Evolutionary conservation across 2,329 filamentous ascomycete genomes (phyloP).

Genomic region (Arthrobotrys sphaeroides): DNA sequence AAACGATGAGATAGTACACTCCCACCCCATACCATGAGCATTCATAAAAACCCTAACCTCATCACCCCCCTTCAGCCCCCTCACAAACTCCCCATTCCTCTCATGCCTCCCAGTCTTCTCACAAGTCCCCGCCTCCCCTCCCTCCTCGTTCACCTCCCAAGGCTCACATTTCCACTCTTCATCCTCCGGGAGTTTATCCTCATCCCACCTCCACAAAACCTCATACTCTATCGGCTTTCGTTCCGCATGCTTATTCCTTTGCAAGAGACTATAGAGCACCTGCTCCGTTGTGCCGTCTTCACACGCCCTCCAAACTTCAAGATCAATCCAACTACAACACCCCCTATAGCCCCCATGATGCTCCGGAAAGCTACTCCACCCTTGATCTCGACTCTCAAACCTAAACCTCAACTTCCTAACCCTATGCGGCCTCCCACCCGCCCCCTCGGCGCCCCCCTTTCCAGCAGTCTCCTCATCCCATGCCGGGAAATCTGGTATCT

Average conservation of each 20-base stretch:
- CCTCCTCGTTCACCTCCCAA: neutral
- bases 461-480: slow-evolving; percentile 23
- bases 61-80: slow-evolving; percentile 35
- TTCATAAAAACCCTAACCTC: slow-evolving; percentile 52
- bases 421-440: slow-evolving; percentile 22
- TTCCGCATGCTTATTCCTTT: slow-evolving; percentile 25
- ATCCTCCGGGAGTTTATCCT: slow-evolving; percentile 18
- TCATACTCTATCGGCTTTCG: slow-evolving; percentile 1
- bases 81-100: slow-evolving; percentile 29
- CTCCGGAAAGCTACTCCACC: slow-evolving; percentile 32
- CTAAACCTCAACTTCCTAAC: slow-evolving; percentile 33
- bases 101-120: neutral
- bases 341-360: slow-evolving; percentile 13
- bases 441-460: slow-evolving; percentile 20
- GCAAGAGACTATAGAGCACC: neutral
- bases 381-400: slow-evolving; percentile 29
- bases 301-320: slow-evolving; percentile 30
- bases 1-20: slow-evolving; percentile 46
- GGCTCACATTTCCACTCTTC: slow-evolving; percentile 28
- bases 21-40: slow-evolving; percentile 51
- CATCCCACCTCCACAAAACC: slow-evolving; percentile 26
- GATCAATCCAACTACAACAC: slow-evolving; percentile 31
- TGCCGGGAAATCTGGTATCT: slow-evolving; percentile 31
- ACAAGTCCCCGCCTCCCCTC: too few species aligned
- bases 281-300: neutral